Percentiles rank a stretch among this genome's conserved stretches.
Evolutionary conservation across 1,139 yeast species (phyloP).

Genomic region (Sugiyamaella neomexicana): DNA sequence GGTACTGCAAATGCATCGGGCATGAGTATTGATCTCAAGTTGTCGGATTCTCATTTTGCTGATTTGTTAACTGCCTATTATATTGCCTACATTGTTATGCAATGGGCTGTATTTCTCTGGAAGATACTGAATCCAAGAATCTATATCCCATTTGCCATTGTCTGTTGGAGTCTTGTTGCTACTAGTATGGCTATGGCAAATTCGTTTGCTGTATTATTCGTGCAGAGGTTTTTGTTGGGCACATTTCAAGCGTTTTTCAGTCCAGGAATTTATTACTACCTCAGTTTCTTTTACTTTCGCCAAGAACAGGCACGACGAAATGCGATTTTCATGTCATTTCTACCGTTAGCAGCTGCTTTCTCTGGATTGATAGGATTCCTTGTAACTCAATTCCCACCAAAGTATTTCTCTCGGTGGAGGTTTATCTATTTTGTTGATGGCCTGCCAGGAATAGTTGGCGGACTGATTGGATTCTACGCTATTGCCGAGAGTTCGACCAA

Average conservation of each 20-base stretch:
- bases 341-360: constrained; percentile 33
- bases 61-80: constrained; percentile 26
- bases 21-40: constrained; percentile 47
- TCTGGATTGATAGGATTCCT: constrained; percentile 37
- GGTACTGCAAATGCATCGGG: constrained; percentile 56
- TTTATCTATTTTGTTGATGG: constrained; percentile 46
- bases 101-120: constrained; percentile 30
- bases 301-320: constrained; percentile 47
- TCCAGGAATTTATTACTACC: constrained; percentile 38
- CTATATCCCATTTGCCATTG: constrained; percentile 30
- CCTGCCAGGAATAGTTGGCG: constrained; percentile 38
- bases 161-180: constrained; percentile 31
- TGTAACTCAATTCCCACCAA: constrained; percentile 39
- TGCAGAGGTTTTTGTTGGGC: constrained; percentile 32
- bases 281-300: constrained; percentile 34
- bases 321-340: constrained; percentile 51
- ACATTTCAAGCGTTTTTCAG: constrained; percentile 33
- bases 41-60: constrained; percentile 45
- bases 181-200: constrained; percentile 25
- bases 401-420: constrained; percentile 36
- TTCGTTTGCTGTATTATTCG: constrained; percentile 28
- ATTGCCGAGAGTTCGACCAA: constrained; percentile 49
- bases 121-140: constrained; percentile 25
- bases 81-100: constrained; percentile 36
- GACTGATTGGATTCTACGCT: constrained; percentile 35